A percentile compares a stretch with the other conserved stretches of the same genome.
phyloP scores from a whole-genome alignment of 805 yeast species.

The Candida ficus region DNA sequence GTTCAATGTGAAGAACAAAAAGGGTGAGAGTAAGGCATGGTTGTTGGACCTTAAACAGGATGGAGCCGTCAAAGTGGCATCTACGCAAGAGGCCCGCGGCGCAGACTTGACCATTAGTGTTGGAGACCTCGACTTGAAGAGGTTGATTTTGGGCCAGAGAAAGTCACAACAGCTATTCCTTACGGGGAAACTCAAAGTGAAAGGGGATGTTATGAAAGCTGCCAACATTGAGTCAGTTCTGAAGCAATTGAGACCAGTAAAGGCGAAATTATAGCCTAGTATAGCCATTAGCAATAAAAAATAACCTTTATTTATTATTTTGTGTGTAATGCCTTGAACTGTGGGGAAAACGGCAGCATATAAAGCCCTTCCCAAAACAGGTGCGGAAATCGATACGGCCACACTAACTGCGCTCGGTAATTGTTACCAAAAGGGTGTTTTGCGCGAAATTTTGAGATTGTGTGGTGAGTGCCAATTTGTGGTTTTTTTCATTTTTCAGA shows the following conservation, averaged over 20 bases:
- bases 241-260: slow-evolving; percentile 42
- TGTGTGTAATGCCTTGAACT: too few relatives aligned
- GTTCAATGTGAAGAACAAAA: slow-evolving; percentile 62
- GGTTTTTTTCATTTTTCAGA: neutral
- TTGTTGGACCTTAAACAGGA: slow-evolving; percentile 57
- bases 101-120: slow-evolving; percentile 64
- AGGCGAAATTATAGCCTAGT: slow-evolving; percentile 45
- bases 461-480: too few relatives aligned
- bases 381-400: too few relatives aligned
- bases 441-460: too few relatives aligned
- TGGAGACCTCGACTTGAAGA: slow-evolving; percentile 64
- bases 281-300: too few relatives aligned
- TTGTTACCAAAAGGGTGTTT: slow-evolving; percentile 1
- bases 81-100: slow-evolving; percentile 39
- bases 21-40: slow-evolving; percentile 54
- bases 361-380: too few relatives aligned
- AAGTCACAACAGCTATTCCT: slow-evolving; percentile 81
- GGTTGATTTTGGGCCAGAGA: slow-evolving; percentile 71
- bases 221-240: slow-evolving; percentile 66
- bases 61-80: slow-evolving; percentile 39
- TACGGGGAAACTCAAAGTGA: slow-evolving; percentile 79
- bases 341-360: too few relatives aligned
- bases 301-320: too few relatives aligned
- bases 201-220: slow-evolving; percentile 91
- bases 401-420: slow-evolving; percentile 2